Conservation (phyloP, 106 monocot species). For the Dendrobium chrysotoxum region DNA sequence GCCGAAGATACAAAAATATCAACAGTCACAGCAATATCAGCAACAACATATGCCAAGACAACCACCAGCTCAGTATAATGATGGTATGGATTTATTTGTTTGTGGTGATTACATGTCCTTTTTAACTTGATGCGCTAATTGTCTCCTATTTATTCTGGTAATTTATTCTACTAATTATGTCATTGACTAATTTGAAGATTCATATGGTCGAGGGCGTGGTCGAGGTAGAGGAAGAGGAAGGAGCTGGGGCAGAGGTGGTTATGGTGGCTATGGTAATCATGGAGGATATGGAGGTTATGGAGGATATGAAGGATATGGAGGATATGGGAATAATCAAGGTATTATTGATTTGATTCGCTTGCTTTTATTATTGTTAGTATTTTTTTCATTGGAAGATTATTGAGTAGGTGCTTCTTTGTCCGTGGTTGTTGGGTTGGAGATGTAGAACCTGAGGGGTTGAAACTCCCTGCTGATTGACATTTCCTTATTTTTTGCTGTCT, state of each 20-base stretch:
- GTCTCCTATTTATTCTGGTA: not conserved
- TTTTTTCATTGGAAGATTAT: not conserved
- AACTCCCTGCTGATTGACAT: not conserved
- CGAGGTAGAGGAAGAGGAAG: constrained; percentile 77
- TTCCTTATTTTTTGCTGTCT: not conserved
- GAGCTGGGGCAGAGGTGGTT: constrained; percentile 48
- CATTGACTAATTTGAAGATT: constrained; percentile 23
- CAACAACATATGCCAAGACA: constrained; percentile 29
- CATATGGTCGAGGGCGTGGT: constrained; percentile 68
- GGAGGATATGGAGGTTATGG: constrained; percentile 23
- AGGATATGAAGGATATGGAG: constrained; percentile 21
- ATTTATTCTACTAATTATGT: not conserved
- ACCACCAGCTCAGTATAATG: constrained; percentile 25
- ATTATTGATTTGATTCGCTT: not conserved
- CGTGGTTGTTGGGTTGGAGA: not conserved
- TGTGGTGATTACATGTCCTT: not conserved
- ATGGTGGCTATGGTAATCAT: constrained; percentile 14
- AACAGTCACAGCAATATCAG: constrained; percentile 28
- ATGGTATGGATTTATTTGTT: constrained; percentile 22
- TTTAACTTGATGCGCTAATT: not conserved
- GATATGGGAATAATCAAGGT: not conserved
- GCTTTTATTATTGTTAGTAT: not conserved
- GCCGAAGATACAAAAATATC: constrained; percentile 31
- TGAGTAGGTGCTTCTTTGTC: not conserved
- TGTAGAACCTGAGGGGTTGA: not conserved